Conservation (phyloP, 305 asterid species). For the Fraxinus albicans region DNA sequence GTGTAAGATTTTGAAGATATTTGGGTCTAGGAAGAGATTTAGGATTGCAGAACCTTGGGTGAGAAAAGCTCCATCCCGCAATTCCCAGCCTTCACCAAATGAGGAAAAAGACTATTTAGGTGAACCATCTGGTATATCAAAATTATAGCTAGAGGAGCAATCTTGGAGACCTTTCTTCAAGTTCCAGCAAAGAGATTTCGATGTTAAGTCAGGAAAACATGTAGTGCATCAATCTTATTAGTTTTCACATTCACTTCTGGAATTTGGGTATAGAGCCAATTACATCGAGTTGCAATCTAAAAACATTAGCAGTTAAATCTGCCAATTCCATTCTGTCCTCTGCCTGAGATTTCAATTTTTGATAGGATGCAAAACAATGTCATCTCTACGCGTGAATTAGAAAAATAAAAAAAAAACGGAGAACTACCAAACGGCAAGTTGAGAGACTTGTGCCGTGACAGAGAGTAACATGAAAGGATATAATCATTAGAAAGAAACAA, state of each 20-base stretch:
- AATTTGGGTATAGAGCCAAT: neutral
- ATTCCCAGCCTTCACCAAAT: neutral
- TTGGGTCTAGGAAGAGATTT: neutral
- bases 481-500: neutral
- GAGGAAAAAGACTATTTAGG: neutral
- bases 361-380: too few species aligned
- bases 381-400: too few species aligned
- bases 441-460: too few species aligned
- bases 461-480: too few species aligned
- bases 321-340: neutral
- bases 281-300: neutral
- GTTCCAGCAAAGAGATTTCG: neutral
- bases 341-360: neutral
- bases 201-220: neutral
- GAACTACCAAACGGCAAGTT: too few species aligned
- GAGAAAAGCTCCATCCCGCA: neutral
- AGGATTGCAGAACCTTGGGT: neutral
- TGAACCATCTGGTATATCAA: neutral
- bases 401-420: neutral
- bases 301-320: neutral
- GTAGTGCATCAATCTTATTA: neutral
- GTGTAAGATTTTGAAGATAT: slow-evolving; percentile 15
- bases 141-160: neutral
- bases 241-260: neutral
- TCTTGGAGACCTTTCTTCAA: neutral